Conservation (phyloP, 441 rosid species). For the Croton laevigatus region DNA sequence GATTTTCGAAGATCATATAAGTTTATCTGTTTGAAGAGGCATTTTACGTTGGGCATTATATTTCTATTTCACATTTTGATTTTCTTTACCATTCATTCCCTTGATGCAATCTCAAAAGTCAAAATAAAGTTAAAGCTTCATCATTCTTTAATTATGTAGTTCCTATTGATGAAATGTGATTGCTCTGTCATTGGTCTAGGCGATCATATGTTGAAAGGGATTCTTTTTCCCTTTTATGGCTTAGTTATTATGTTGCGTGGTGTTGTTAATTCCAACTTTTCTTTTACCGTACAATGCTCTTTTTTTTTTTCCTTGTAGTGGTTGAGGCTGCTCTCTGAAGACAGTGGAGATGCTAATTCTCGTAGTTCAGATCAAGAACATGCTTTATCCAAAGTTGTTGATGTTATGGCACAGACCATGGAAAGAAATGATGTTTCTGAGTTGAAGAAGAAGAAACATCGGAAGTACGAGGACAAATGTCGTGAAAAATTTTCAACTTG, state of each 20-base stretch:
- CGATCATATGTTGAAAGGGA: background rate
- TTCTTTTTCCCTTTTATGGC: background rate
- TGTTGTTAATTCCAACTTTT: background rate
- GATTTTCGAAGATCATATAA: no score
- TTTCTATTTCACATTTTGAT: background rate
- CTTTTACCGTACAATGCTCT: background rate
- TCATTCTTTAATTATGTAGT: background rate
- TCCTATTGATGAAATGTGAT: background rate
- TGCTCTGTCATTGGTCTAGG: background rate
- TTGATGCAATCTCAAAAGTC: no score
- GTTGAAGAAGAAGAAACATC: constrained; percentile 57
- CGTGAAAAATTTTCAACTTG: constrained; percentile 56
- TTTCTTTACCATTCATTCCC: background rate
- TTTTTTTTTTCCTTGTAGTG: constrained; percentile 43
- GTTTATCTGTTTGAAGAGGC: no score
- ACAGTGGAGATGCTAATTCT: constrained; percentile 38
- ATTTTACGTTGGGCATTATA: no score
- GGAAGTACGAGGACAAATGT: constrained; percentile 55
- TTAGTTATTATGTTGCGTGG: background rate
- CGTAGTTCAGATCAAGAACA: constrained; percentile 51
- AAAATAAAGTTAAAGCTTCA: background rate
- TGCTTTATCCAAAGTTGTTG: constrained; percentile 69
- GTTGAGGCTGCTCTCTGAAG: constrained; percentile 75
- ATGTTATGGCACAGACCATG: constrained; percentile 50
- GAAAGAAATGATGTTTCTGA: constrained; percentile 39